Evolutionary conservation across 495 filamentous ascomycete genomes (phyloP), one percentile per base, ranked within the genome.

Genomic region (Cetradonia linearis): DNA sequence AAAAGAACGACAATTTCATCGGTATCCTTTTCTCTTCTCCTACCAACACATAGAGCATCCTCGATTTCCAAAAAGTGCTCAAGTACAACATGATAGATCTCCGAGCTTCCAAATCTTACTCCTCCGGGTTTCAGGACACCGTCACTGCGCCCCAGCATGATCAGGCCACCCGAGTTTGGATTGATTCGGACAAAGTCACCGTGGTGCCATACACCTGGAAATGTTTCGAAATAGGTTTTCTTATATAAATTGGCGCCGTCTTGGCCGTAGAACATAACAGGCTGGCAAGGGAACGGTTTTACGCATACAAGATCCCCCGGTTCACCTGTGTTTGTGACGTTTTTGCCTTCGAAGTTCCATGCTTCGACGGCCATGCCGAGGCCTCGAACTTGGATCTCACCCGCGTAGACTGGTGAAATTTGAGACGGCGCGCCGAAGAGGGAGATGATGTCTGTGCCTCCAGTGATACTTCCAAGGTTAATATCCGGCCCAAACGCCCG

Each of bases 361-460:
- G 86, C 86, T 55, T 77, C 76, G 31, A 96, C 84, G 11, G 87
- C 88, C 93, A 98, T 96, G 18, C 90, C 93, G 3, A 98, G 82
- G 20, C 88, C 90, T 18, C 84, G 81, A 58, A 85, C 89, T 74
- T 98, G 93, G 54, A 98, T 90, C 66, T 98, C 90, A 38, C 93
- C 92, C 28, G 78, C 77, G 67, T 87, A 80, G 30, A 98, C 91
- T 1, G 93, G 90, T n/a, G 87, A 75, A 3, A 96, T 80, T 0
- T 89, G 89, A 55, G 85, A 91, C 0, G 90, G 86, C 0, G 86
- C 86, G 60, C 90, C 91, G 70, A 96, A 98, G 38, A 96, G 78
- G 0, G 91, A 96, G 62, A 96, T 85, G 65, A 98, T 96, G 71
- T 96, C 91, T 3, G 91, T 96, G 33, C 91, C 89, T 38, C 89